Evolutionary conservation across 306 rosid genomes (phyloP), one percentile per base, ranked within the genome.

Genomic region (Medicago ruthenica): DNA sequence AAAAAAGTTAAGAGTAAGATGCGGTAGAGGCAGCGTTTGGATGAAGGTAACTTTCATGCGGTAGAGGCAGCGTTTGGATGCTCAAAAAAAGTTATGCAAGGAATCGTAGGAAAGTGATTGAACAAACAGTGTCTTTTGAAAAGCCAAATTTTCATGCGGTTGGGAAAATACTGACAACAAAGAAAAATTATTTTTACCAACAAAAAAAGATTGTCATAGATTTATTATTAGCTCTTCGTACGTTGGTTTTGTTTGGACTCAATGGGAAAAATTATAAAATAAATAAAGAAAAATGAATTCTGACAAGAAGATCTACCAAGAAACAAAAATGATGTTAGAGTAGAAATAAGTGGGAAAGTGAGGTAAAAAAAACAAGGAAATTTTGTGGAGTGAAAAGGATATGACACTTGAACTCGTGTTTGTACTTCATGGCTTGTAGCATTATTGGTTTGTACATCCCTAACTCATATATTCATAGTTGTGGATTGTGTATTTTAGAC

Each of bases 81-180:
- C 51, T 45, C 5, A 15, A 45, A 45, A 45, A 45, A 45, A 12
- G 51, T 15, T 45, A 45, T 4, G 6, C 51, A 45, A 13, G 3
- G 51, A 45, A 45, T 45, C n/a, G 51, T 45, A 1, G 51, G 51
- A 45, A 45, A 13, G 5, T 45, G 51, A 45, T 45, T 5, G 51
- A 45, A 45, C 51, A 12, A 45, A 45, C 6, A 12, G 6, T 45
- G n/a, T 45, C 51, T 45, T 45, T 45, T 13, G n/a, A 45, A 45
- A 45, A 45, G 51, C 51, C 51, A 45, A 45, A 45, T 45, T 45
- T 45, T 45, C 51, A 45, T 45, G 51, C 51, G 51, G 51, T 45
- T 45, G 14, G n/a, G 5, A 45, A 45, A 45, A 45, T 45, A 13
- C 51, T 45, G 51, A 45, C 51, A 45, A 12, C 51, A 45, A 45